Base-by-base conservation (phyloP, 1,139 yeast species). In the Sugiyamaella neomexicana region DNA sequence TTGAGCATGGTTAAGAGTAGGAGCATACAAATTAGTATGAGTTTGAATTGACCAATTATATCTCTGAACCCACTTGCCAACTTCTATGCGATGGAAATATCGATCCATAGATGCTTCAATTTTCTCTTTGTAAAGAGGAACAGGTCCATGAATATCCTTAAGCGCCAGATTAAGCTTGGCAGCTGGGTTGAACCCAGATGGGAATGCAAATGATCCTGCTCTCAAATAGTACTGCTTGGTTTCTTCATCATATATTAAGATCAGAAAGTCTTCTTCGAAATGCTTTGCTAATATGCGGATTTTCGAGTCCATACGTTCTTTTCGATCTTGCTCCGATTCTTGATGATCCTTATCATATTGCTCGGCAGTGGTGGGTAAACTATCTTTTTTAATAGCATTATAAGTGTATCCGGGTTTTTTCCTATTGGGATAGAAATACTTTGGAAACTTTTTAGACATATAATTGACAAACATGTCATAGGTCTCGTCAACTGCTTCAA, bases 171-270 rank as follows among this genome's bases (percentile, higher is more conserved):
- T 75, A 63, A 85, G 76, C 55, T 85, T 77, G 39, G 73, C 76
- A 6, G 67, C 64, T 1, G 91, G 93, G 60, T 83, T 79, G 67
- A 87, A 87, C 0, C 93, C 95, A 2, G 87, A 84, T 0, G 95
- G 90, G 71, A 85, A 86, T 2, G 83, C 83, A 65, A 85, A 80
- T 0, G 81, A 73, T 0, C 88, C 89, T 0, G 81, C 86, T 58
- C 85, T 78, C 64, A 85, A 75, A 55, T 76, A 76, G 67, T 85
- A 86, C 67, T 86, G 88, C 9, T 75, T 74, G 0, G 78, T 77
- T 42, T 77, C 78, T 12, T 74, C 76, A 62, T 84, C 86, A 55
- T 78, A 80, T 57, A 80, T 66, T 59, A 86, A 64, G 7, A 86
- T 70, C 52, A 86, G 72, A 60, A 85, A 78, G 64, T 86, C 95